A percentile compares a stretch with the other conserved stretches of the same genome.
These are phyloP conservation scores for Tetraselmis striata DNA, from an alignment of 139 green algal species.

Conservation along the genomic window DNA sequence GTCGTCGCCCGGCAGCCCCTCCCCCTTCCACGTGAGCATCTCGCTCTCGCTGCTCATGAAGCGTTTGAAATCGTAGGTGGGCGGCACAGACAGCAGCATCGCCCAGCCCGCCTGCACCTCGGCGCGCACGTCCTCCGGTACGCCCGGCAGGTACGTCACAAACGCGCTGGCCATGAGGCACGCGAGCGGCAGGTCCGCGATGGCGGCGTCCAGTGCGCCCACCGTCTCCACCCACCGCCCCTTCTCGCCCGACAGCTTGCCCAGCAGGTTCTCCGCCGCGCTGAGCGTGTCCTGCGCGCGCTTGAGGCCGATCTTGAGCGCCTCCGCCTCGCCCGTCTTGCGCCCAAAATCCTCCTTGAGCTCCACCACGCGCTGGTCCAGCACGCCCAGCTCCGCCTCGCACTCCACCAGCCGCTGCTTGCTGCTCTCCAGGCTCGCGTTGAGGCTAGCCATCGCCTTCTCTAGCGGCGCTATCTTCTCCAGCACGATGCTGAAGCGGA, in stretches of 20 bases:
- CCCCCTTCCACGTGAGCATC: conserved; percentile 67
- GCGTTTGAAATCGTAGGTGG: conserved; percentile 39
- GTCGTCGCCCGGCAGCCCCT: conserved; percentile 61
- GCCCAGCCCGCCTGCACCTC: conserved; percentile 21
- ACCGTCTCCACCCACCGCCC: conserved; percentile 58
- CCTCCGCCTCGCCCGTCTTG: conserved; percentile 60
- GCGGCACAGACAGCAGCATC: conserved; percentile 3
- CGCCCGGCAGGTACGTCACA: conserved; percentile 50
- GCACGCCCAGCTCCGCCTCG: conserved; percentile 55
- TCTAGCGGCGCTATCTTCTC: conserved; percentile 61
- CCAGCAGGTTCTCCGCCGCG: conserved; percentile 55
- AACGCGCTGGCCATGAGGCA: conserved; percentile 52
- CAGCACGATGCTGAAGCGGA: conserved; percentile 43
- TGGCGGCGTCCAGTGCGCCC: conserved; percentile 24
- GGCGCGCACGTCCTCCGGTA: conserved; percentile 45
- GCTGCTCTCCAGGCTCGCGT: conserved; percentile 11
- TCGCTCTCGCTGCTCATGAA: conserved; percentile 67
- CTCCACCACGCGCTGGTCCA: conserved; percentile 44
- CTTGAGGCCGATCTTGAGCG: conserved; percentile 49
- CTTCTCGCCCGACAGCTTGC: conserved; percentile 68
- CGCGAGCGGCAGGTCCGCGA: conserved; percentile 41
- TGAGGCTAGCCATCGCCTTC: conserved; percentile 43
- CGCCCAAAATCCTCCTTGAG: conserved; percentile 68
- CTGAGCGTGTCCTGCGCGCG: conserved; percentile 59
- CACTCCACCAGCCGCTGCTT: conserved; percentile 52